A percentile compares a stretch with the other conserved stretches of the same genome.
Conservation (phyloP, 2,329 filamentous ascomycete genomes). For the Annulohypoxylon truncatum region DNA sequence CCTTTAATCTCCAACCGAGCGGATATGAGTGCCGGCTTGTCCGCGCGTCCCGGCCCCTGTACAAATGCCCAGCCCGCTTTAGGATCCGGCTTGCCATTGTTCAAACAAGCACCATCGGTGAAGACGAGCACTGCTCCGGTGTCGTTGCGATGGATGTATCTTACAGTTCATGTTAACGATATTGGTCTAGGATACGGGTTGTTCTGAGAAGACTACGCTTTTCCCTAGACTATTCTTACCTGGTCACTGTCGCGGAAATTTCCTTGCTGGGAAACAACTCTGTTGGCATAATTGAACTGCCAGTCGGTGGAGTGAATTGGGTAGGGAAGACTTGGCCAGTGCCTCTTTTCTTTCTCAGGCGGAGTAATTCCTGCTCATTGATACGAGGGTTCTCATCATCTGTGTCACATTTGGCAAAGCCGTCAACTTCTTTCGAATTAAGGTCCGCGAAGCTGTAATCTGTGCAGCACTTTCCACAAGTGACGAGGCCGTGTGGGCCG, state of each 20-base stretch:
- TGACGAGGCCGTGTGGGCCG: slow-evolving; percentile 49
- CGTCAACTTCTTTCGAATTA: no score
- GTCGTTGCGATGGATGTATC: slow-evolving; percentile 49
- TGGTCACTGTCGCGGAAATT: not conserved
- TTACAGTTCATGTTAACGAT: not conserved
- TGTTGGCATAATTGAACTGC: not conserved
- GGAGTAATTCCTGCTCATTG: no score
- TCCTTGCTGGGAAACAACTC: not conserved
- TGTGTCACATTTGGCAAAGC: no score
- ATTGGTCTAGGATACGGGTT: not conserved
- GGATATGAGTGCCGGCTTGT: slow-evolving; percentile 26
- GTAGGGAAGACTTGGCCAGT: not conserved
- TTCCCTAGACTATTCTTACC: not conserved
- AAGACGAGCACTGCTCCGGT: slow-evolving; percentile 53
- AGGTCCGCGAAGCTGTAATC: slow-evolving; percentile 54
- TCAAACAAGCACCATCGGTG: slow-evolving; percentile 59
- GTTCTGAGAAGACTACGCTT: not conserved
- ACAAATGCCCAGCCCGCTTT: slow-evolving; percentile 57
- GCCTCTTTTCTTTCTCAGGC: not conserved
- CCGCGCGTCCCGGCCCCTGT: slow-evolving; percentile 36
- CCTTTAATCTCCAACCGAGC: slow-evolving; percentile 58
- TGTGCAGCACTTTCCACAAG: slow-evolving; percentile 50
- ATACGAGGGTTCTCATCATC: no score
- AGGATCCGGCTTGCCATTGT: slow-evolving; percentile 55
- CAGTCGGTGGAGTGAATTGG: not conserved